Base-by-base conservation (phyloP, 2,329 filamentous ascomycete species). In the Dactylellina haptotyla region DNA sequence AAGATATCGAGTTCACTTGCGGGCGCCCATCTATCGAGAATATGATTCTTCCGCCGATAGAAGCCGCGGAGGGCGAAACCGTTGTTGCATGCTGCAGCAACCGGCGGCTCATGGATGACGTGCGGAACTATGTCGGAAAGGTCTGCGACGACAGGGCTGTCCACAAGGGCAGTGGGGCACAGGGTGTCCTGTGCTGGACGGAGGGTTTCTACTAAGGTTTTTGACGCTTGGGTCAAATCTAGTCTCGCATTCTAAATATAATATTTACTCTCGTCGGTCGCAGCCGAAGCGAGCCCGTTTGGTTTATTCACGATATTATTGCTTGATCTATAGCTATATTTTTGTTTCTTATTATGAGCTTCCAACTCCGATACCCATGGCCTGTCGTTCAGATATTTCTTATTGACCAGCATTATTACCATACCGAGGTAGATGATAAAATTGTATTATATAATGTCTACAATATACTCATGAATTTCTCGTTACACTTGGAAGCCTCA, bases 71-170 rank as follows among this genome's bases (percentile, higher is more conserved):
- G 8, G 70, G 70, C 4, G 70, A 75, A 41, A 69, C 62, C 2
- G 57, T 69, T 2, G 63, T 75, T 1, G 70, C 70, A 3, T 67
- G 62, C 28, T 75, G 70, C 18, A 51, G 63, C 9, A 75, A 75
- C 30, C 39, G 69, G 18, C 56, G 57, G 57, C 30, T 75, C 3
- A 69, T 67, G 63, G 70, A 75, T 12, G 63, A 69, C 28, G 64
- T 75, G 1, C 43, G 70, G 32, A 75, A 75, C 18, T 69, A 58
- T 37, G 63, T 69, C 6, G 70, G 56, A 9, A 64, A 25, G 14
- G 41, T 75, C 16, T 75, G 70, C 16, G 70, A 75, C 20, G 70
- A 75, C 30, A 8, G 70, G 14, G 70, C 70, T 5, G 70, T 75
- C 8, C 63, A 75, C 26, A 75, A 75, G 25, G 70, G 70, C 1